These are phyloP conservation scores for Hippophae gyantsensis DNA, from an alignment of 306 rosid genomes.

Conservation along the genomic window DNA sequence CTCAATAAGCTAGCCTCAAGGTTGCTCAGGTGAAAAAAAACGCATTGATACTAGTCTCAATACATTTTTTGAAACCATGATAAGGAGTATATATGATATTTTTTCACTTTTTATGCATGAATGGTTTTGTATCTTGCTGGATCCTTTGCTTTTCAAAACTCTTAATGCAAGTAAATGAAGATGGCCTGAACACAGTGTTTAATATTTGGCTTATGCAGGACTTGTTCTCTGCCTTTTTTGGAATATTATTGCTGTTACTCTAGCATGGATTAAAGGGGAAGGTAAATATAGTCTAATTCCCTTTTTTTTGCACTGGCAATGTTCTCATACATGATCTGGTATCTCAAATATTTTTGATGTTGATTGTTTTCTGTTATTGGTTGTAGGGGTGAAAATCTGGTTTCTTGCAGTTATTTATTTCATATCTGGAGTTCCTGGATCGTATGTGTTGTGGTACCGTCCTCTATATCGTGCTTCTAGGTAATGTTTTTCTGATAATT, in stretches of 20 bases:
- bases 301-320: slow-evolving; percentile 2
- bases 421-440: slow-evolving; percentile 90
- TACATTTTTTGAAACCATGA: too few relatives aligned
- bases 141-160: background rate
- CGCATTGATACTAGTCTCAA: too few relatives aligned
- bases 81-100: too few relatives aligned
- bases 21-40: too few relatives aligned
- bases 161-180: slow-evolving; percentile 6
- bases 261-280: slow-evolving; percentile 98
- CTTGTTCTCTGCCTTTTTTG: slow-evolving; percentile 69
- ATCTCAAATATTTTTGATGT: slow-evolving; percentile 13
- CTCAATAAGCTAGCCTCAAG: too few relatives aligned
- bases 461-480: slow-evolving; percentile 87
- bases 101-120: background rate
- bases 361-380: slow-evolving; percentile 18
- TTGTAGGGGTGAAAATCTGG: slow-evolving; percentile 84
- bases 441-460: slow-evolving; percentile 86
- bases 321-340: slow-evolving; percentile 14
- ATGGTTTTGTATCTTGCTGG: background rate
- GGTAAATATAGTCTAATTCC: slow-evolving; percentile 29
- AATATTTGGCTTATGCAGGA: slow-evolving; percentile 50
- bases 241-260: slow-evolving; percentile 73
- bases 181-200: slow-evolving; percentile 16
- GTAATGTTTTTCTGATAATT: slow-evolving; percentile 31
- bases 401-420: slow-evolving; percentile 88